Conservation (phyloP, 306 rosid genomes). For the Fragaria iinumae region DNA sequence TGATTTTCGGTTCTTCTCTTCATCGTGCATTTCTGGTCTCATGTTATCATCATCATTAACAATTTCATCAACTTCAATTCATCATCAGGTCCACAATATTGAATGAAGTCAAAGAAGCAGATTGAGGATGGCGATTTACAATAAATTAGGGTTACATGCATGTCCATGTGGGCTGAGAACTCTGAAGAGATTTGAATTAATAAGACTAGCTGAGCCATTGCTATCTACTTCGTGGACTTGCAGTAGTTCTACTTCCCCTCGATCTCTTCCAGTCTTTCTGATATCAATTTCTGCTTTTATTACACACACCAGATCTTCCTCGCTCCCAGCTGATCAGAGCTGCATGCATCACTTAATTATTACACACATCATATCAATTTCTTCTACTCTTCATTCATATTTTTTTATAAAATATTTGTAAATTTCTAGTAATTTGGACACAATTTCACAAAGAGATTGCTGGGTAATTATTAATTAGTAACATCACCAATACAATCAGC, state of each 20-base stretch:
- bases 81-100: slow-evolving; percentile 16
- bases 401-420: not conserved
- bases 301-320: slow-evolving; percentile 22
- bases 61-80: not conserved
- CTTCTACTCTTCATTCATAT: not conserved
- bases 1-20: not conserved
- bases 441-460: too few relatives aligned
- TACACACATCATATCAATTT: not conserved
- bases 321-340: slow-evolving; percentile 4
- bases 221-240: slow-evolving; percentile 19
- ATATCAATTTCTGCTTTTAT: slow-evolving; percentile 19
- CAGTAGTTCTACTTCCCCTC: not conserved
- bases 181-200: not conserved
- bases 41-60: not conserved
- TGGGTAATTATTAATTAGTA: too few relatives aligned
- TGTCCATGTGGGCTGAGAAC: slow-evolving; percentile 13
- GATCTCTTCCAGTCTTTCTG: not conserved
- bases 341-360: not conserved
- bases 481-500: too few relatives aligned
- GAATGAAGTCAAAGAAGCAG: slow-evolving; percentile 35
- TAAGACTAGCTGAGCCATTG: not conserved
- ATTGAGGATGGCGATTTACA: slow-evolving; percentile 13
- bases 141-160: slow-evolving; percentile 11
- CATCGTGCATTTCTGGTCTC: not conserved
- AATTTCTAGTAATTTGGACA: not conserved